Evolutionary conservation across 768 basidiomycete genomes (phyloP), one percentile per base, ranked within the genome.

Genomic region (Chalciporus chontae): DNA sequence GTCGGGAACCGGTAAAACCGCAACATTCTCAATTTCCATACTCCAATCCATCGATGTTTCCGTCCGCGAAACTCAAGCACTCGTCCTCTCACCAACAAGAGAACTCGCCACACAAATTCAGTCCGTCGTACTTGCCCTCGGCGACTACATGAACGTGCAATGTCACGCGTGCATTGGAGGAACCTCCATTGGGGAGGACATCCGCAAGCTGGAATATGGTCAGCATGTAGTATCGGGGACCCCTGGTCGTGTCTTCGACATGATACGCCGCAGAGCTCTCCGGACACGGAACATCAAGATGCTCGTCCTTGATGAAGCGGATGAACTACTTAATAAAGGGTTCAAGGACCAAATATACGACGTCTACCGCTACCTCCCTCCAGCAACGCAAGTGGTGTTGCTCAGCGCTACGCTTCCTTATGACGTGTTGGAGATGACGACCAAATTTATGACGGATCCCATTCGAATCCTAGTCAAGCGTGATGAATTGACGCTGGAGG

Each of bases 261-360:
- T 97, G 94, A 98, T 99, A 76, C 83, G 94, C 52, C 81, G 95
- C 63, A 80, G 94, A 60, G 88, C 87, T 62, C 77, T 99, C 53
- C 84, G 92, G 51, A 97, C 95, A 43, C 83, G 94, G 57, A 94
- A 94, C 71, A 94, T 99, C 80, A 97, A 99, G 76, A 94, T 97
- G 89, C 80, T 95, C 41, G 83, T 93, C 47, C 82, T 94, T 8
- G 93, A 94, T 61, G 92, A 94, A 71, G 94, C 94, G 50, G 95
- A 99, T 67, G 94, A 97, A 68, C 75, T 99, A 50, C 79, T 98
- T 54, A 93, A 94, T 77, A 94, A 94, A 71, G 95, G 95, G 18
- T 97, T 99, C 85, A 95, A 94, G 72, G 94, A 99, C 69, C 94
- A 97, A 73, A 97, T 97, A 65, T 97, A 97, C 74, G 95, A 99